These are phyloP conservation scores for Rheum nobile DNA, from an alignment of 148 eudicot genomes.

Conservation along the genomic window DNA sequence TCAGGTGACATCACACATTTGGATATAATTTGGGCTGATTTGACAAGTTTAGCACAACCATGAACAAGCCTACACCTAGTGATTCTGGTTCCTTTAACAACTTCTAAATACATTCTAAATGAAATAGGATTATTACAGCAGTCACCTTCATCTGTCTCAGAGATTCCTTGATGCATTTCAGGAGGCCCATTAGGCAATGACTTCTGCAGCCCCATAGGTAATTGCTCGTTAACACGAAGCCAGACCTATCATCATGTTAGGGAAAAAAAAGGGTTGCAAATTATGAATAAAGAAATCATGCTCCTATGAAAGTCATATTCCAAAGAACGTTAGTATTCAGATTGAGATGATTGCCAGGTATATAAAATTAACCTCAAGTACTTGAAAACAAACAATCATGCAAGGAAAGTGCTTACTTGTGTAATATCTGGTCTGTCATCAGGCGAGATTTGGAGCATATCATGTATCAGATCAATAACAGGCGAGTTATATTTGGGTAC, in stretches of 20 bases:
- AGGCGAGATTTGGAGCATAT: conserved; percentile 92
- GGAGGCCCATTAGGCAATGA: conserved; percentile 88
- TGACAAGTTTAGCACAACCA: not conserved
- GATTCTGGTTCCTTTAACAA: not conserved
- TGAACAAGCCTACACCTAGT: too few relatives aligned
- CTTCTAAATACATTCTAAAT: not conserved
- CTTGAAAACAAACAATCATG: conserved; percentile 58
- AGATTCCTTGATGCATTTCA: conserved; percentile 42
- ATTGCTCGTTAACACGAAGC: conserved; percentile 90
- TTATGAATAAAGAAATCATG: not conserved
- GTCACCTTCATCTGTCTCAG: conserved; percentile 47
- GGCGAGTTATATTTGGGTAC: conserved; percentile 76
- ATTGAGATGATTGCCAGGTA: conserved; percentile 20
- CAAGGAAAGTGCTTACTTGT: conserved; percentile 93
- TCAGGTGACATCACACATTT: not conserved
- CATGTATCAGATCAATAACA: conserved; percentile 57
- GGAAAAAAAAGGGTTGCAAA: not conserved
- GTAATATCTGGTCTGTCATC: conserved; percentile 95
- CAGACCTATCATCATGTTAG: conserved; percentile 49
- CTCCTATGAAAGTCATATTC: not conserved
- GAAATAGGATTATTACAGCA: not conserved
- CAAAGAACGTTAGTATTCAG: conserved; percentile 20
- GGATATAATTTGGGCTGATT: not conserved
- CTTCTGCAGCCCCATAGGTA: conserved; percentile 69
- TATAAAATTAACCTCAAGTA: conserved; percentile 79